Evolutionary conservation across 1,139 yeast species (phyloP).

Genomic region (Hyphopichia burtonii): DNA sequence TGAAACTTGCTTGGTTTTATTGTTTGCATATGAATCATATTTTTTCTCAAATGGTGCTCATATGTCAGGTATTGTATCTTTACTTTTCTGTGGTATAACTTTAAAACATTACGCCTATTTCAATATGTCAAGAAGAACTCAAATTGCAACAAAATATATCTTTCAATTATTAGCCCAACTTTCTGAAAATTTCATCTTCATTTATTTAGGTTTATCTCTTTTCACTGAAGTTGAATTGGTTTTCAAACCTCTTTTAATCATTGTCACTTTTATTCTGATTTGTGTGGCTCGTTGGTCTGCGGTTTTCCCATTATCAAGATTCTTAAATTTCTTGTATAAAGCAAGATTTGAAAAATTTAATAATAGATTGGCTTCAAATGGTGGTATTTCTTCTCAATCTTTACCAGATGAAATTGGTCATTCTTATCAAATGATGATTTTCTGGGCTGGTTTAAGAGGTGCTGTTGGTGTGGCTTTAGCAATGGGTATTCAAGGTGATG

Average conservation of each 20-base stretch:
- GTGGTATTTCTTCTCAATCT: constrained; percentile 40
- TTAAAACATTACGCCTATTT: constrained; percentile 95
- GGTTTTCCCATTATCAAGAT: constrained; percentile 86
- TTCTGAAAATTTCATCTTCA: constrained; percentile 95
- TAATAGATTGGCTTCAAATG: constrained; percentile 31
- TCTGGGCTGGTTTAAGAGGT: constrained; percentile 99
- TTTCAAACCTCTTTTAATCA: constrained; percentile 88
- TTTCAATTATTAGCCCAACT: constrained; percentile 92
- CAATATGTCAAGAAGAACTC: constrained; percentile 96
- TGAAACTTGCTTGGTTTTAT: constrained; percentile 87
- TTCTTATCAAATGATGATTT: constrained; percentile 97
- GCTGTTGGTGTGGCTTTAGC: constrained; percentile 99
- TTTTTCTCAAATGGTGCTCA: constrained; percentile 98
- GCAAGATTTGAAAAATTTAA: constrained; percentile 47
- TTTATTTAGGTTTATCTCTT: constrained; percentile 87
- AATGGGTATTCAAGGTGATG: constrained; percentile 94
- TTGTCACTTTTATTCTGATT: constrained; percentile 84
- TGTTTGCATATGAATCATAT: constrained; percentile 93
- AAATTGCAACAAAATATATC: constrained; percentile 91
- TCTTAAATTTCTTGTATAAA: constrained; percentile 77
- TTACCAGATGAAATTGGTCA: constrained; percentile 91
- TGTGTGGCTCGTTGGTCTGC: constrained; percentile 98
- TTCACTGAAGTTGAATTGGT: constrained; percentile 96
- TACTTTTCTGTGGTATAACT: constrained; percentile 94
- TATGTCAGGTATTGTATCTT: constrained; percentile 97